These are phyloP conservation scores for Wickerhamomyces hampshirensis DNA, from an alignment of 805 yeast genomes.

Conservation along the genomic window DNA sequence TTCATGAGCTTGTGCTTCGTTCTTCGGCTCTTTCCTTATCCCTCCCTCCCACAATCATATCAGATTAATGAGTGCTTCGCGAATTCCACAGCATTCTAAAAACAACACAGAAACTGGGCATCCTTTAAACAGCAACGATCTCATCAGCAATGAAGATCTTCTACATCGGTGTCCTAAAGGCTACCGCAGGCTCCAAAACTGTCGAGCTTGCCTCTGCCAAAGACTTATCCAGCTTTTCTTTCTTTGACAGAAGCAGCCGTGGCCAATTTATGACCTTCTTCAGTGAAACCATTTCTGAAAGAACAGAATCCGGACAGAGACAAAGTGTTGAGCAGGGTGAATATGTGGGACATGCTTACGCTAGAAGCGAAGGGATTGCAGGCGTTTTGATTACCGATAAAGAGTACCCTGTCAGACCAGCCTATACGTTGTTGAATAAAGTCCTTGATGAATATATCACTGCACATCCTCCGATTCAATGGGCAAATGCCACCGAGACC, in stretches of 20 bases:
- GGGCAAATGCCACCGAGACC: constrained; percentile 51
- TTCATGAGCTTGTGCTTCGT: too few relatives aligned
- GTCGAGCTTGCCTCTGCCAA: constrained; percentile 75
- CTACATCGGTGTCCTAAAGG: constrained; percentile 82
- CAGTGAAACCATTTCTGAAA: constrained; percentile 81
- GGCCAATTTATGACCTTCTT: constrained; percentile 94
- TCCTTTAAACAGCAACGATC: too few relatives aligned
- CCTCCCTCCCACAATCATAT: too few relatives aligned
- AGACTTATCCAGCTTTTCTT: constrained; percentile 82
- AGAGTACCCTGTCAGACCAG: constrained; percentile 96
- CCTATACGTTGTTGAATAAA: constrained; percentile 87
- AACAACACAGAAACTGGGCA: too few relatives aligned
- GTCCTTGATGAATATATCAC: constrained; percentile 85
- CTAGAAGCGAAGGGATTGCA: constrained; percentile 84
- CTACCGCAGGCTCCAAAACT: constrained; percentile 51
- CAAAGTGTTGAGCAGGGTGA: constrained; percentile 86
- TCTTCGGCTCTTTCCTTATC: too few relatives aligned
- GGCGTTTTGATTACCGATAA: constrained; percentile 91
- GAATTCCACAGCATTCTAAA: too few relatives aligned
- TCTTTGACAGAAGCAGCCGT: constrained; percentile 79
- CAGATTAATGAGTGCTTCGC: too few relatives aligned
- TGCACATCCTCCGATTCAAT: constrained; percentile 69
- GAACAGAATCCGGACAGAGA: constrained; percentile 87
- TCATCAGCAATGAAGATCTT: constrained; percentile 82
- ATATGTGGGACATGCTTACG: constrained; percentile 89